Percentiles rank a stretch among this genome's conserved stretches.
Conservation (phyloP, 2,329 filamentous ascomycete genomes). For the Emericellopsis cladophorae region DNA sequence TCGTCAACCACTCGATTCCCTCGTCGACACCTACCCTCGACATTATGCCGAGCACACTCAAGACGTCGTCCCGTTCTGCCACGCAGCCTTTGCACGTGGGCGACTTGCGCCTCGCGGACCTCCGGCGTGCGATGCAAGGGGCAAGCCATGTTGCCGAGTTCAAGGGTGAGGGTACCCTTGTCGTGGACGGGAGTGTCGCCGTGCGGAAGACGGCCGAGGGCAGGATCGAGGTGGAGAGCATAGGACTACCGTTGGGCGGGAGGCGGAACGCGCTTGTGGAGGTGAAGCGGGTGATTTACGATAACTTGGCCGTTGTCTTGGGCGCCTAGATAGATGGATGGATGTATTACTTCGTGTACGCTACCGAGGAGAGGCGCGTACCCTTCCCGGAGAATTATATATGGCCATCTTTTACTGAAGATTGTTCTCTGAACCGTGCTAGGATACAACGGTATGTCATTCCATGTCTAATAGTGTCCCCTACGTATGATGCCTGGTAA, state of each 20-base stretch:
- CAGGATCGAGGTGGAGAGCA: conserved; percentile 75
- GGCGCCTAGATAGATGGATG: conserved; percentile 36
- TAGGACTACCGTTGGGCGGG: conserved; percentile 32
- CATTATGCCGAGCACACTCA: conserved; percentile 43
- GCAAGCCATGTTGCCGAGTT: conserved; percentile 85
- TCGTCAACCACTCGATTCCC: background rate
- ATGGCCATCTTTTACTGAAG: too few species aligned
- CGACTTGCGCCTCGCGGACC: conserved; percentile 77
- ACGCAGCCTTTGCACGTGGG: conserved; percentile 89
- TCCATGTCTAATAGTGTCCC: too few species aligned
- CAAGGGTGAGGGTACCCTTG: conserved; percentile 78
- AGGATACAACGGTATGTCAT: too few species aligned
- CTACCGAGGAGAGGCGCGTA: too few species aligned
- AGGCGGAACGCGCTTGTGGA: conserved; percentile 62
- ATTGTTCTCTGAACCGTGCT: too few species aligned
- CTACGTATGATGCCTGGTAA: background rate
- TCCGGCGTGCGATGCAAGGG: conserved; percentile 71
- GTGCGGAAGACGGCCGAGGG: conserved; percentile 83
- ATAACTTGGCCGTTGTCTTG: conserved; percentile 81
- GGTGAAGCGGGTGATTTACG: conserved; percentile 85
- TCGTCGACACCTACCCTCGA: conserved; percentile 34
- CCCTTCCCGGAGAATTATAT: too few species aligned
- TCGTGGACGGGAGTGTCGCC: conserved; percentile 79
- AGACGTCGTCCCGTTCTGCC: conserved; percentile 61
- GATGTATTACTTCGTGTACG: background rate